Evolutionary conservation across 2,329 filamentous ascomycete genomes (phyloP), one percentile per base, ranked within the genome.

Genomic region (Colletotrichum sp.): DNA sequence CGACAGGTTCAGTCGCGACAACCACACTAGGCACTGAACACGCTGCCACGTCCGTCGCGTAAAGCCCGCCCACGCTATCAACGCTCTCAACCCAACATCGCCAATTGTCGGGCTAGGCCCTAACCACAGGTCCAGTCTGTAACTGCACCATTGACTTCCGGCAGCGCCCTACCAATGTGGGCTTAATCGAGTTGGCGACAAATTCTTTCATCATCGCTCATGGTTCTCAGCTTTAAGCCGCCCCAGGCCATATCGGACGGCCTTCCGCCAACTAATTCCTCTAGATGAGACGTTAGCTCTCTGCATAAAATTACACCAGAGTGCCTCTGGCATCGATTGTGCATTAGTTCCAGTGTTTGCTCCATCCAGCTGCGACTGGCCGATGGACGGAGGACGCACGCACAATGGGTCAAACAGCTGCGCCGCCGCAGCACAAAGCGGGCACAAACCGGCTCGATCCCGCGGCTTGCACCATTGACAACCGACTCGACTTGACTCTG

Each of bases 231-330:
- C 74, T 69, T 52, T 48, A 60, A 18, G 32, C 73, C 36, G 55
- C 57, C 26, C 22, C 34, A 52, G 52, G 13, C 52, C 48, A 67
- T 36, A 28, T 48, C 18, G 36, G 28, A 65, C 22, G 26, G 63
- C 32, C 44, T 30, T 44, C 64, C 64, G 59, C 48, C 57, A 65
- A 64, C 64, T 64, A 72, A 64, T 10, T 16, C n/a, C 34, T 71
- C 68, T 78, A 75, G 76, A 32, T 71, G 75, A 77, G 75, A 77
- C 76, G 63, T 68, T 75, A 63, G 75, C 24, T 32, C 26, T 60
- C 52, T 77, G 76, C 76, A 78, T 77, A 78, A 78, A 66, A 65
- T 32, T 59, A 67, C 67, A 59, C 64, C 60, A 68, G 36, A 44
- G 34, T 36, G 39, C 59, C 55, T 48, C 5, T 57, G 57, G 62